Base-by-base conservation (phyloP, 2,329 filamentous ascomycete species). In the Cordyceps farinosa region DNA sequence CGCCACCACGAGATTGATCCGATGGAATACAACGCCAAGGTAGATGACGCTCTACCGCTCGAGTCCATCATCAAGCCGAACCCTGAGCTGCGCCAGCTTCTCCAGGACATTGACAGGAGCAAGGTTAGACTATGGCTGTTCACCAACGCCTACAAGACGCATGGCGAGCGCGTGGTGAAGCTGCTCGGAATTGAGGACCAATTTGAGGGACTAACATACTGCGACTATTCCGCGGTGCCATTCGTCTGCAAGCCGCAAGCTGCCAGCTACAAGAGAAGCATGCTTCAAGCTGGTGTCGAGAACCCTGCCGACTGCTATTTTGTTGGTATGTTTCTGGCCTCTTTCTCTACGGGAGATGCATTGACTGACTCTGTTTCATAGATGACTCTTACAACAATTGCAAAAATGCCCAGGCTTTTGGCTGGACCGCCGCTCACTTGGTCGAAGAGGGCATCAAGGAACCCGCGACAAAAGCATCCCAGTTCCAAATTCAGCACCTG, bases 131-230 rank as follows among this genome's bases (percentile, higher is more conserved):
- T 92, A 36, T 99, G 96, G 95, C 86, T 99, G 2, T 89, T 99
- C 70, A 99, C 96, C 2, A 99, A 99, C 72, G 95, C 96, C 29
- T 97, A 99, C 71, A 80, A 96, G 67, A 98, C 83, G 40, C 95
- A 99, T 71, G 95, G 87, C 38, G 88, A 86, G 71, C 80, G 92
- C 48, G 95, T 99, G 0, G 87, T 97, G 13, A 87, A 83, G 65
- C 79, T 99, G 27, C 81, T 99, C 2, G 88, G 85, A 2, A 81
- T 99, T 30, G 92, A 96, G 1, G 91, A 97, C 73, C 78, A 94
- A 32, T 99, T 99, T 72, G 94, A 98, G 66, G 95, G 95, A 8
- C 86, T 98, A 65, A 99, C 95, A 0, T 99, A 87, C 75, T 99
- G 96, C 73, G 91, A 99, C 76, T 99, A 99, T 76, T 83, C 80